Evolutionary conservation across 345 rosid species (phyloP).

Genomic region (Aquilaria sinensis): DNA sequence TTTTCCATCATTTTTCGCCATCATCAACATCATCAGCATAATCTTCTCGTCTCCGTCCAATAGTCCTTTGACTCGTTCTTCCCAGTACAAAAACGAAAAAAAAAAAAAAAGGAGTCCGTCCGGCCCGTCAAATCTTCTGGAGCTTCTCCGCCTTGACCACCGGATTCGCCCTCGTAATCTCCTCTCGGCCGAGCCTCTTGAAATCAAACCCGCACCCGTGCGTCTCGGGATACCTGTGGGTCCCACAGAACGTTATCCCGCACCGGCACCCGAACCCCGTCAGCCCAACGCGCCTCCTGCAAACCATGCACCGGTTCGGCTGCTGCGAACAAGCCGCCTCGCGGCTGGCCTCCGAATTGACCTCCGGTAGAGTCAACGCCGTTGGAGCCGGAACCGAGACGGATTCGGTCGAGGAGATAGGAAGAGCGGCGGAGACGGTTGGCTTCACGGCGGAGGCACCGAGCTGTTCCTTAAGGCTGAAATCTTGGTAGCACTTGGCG

Average conservation of each 20-base stretch:
- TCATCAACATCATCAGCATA: no score
- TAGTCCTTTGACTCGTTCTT: no score
- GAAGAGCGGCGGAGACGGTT: conserved; percentile 28
- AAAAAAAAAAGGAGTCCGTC: conserved; percentile 2
- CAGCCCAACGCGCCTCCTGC: conserved; percentile 45
- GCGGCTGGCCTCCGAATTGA: conserved; percentile 5
- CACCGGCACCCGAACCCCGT: conserved; percentile 46
- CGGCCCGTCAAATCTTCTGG: conserved; percentile 28
- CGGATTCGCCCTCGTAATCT: conserved; percentile 49
- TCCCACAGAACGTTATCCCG: conserved; percentile 42
- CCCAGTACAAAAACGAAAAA: background rate
- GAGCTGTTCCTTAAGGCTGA: conserved; percentile 35
- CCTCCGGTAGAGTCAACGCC: conserved; percentile 15
- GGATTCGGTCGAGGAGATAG: conserved; percentile 14
- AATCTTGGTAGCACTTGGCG: conserved; percentile 44
- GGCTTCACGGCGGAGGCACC: conserved; percentile 37
- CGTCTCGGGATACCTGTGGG: conserved; percentile 47
- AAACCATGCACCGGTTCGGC: conserved; percentile 38
- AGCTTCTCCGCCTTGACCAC: conserved; percentile 42
- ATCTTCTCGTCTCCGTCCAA: no score
- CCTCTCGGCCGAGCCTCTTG: conserved; percentile 42
- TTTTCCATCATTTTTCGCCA: no score
- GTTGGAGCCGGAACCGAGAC: conserved; percentile 27
- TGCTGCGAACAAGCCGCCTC: conserved; percentile 14
- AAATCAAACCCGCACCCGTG: conserved; percentile 44